Evolutionary conservation across 305 asterid species (phyloP).

Genomic region (Andrographis paniculata): DNA sequence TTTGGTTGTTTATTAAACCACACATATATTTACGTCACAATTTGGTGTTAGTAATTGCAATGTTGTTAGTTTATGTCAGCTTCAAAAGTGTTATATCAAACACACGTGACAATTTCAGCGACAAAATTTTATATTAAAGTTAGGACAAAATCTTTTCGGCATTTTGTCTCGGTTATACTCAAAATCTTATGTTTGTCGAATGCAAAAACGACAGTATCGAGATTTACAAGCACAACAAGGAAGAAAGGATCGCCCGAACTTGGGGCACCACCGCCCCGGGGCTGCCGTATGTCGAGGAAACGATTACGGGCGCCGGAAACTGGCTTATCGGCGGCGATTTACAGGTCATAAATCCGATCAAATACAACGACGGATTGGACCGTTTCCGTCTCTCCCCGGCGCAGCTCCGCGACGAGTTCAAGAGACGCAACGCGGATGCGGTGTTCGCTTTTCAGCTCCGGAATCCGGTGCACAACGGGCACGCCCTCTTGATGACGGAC

Average conservation of each 20-base stretch:
- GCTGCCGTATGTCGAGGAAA: constrained; percentile 72
- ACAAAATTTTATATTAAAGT: too few species aligned
- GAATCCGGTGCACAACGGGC: constrained; percentile 93
- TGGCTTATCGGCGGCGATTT: constrained; percentile 93
- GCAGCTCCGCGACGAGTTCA: constrained; percentile 68
- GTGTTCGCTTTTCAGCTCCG: constrained; percentile 94
- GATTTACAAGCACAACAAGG: constrained; percentile 87
- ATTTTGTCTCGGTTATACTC: too few species aligned
- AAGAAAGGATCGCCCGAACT: constrained; percentile 85
- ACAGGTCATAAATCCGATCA: constrained; percentile 67
- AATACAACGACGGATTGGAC: constrained; percentile 67
- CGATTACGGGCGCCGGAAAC: constrained; percentile 61
- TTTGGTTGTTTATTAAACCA: too few species aligned
- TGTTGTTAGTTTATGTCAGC: too few species aligned
- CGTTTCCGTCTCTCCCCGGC: constrained; percentile 80
- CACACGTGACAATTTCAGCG: too few species aligned
- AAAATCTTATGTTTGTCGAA: too few species aligned
- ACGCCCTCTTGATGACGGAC: constrained; percentile 83
- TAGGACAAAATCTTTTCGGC: too few species aligned
- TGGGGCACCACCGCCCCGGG: constrained; percentile 94
- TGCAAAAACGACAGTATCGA: constrained; percentile 60
- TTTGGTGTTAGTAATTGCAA: too few species aligned
- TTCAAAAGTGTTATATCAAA: too few species aligned
- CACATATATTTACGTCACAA: too few species aligned
- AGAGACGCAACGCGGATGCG: constrained; percentile 74